A percentile compares a stretch with the other conserved stretches of the same genome.
phyloP scores from a whole-genome alignment of 2,329 filamentous ascomycete genomes.

The Truncatella angustata region DNA sequence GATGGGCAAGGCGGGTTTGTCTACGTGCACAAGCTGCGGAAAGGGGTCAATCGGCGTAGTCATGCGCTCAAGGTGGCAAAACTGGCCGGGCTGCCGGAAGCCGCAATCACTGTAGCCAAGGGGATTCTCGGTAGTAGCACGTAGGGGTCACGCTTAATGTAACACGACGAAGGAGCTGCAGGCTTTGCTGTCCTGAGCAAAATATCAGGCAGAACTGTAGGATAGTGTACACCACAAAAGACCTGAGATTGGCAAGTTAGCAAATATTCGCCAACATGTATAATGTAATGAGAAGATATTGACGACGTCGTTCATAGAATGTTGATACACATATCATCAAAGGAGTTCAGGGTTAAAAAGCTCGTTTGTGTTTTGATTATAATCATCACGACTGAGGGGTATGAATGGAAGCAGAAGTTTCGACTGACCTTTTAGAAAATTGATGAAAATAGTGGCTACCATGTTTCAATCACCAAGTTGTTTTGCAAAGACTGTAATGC shows the following conservation, averaged over 20 bases:
- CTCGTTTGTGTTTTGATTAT: slow-evolving; percentile 54
- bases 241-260: neutral
- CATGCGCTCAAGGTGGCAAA: slow-evolving; percentile 95
- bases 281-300: slow-evolving; percentile 11
- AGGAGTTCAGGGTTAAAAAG: slow-evolving; percentile 65
- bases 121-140: slow-evolving; percentile 44
- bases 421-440: slow-evolving; percentile 43
- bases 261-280: neutral
- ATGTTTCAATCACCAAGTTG: neutral
- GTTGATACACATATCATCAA: slow-evolving; percentile 60
- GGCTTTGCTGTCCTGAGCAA: neutral
- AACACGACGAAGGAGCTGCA: neutral
- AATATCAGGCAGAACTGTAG: neutral
- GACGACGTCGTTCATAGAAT: slow-evolving; percentile 52
- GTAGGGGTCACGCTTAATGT: too few species aligned
- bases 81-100: slow-evolving; percentile 76
- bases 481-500: neutral
- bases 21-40: slow-evolving; percentile 79
- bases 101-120: slow-evolving; percentile 67
- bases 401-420: slow-evolving; percentile 10
- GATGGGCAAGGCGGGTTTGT: slow-evolving; percentile 69
- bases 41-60: slow-evolving; percentile 80
- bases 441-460: slow-evolving; percentile 15
- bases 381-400: slow-evolving; percentile 50
- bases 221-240: neutral